These are phyloP conservation scores for Lagenidium giganteum DNA, from an alignment of 352 stramenopile genomes.

Conservation along the genomic window DNA sequence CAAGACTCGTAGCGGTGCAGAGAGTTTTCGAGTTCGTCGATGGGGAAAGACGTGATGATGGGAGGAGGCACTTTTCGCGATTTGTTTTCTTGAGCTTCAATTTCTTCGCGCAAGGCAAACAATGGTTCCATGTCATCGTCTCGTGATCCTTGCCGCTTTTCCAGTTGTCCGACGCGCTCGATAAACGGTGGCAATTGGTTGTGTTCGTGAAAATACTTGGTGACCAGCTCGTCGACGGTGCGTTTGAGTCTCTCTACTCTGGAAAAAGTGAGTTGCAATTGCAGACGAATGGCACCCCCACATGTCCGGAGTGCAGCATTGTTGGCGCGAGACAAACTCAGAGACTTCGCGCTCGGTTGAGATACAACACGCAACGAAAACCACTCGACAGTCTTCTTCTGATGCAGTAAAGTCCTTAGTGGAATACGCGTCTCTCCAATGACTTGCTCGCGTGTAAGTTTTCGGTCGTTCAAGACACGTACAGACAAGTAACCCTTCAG, in stretches of 20 bases:
- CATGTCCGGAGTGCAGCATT: slow-evolving; percentile 5
- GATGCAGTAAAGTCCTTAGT: slow-evolving; percentile 48
- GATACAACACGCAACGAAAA: slow-evolving; percentile 39
- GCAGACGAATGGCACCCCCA: slow-evolving; percentile 40
- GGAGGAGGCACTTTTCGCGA: too few species aligned
- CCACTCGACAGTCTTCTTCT: slow-evolving; percentile 59
- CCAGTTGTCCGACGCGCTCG: slow-evolving; percentile 18
- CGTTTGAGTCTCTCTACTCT: slow-evolving; percentile 54
- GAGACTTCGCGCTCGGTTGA: not conserved
- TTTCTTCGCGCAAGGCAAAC: slow-evolving; percentile 7
- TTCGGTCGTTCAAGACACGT: slow-evolving; percentile 65
- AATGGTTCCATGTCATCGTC: slow-evolving; percentile 14
- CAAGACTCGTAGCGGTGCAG: slow-evolving; percentile 15
- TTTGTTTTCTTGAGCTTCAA: slow-evolving; percentile 4
- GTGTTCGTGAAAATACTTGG: slow-evolving; percentile 44
- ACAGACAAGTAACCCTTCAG: slow-evolving; percentile 61
- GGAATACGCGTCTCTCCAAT: slow-evolving; percentile 67
- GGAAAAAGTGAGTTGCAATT: slow-evolving; percentile 62
- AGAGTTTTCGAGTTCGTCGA: slow-evolving; percentile 21
- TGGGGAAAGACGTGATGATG: too few species aligned
- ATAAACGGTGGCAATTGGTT: slow-evolving; percentile 58
- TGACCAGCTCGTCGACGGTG: slow-evolving; percentile 53
- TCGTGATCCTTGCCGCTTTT: slow-evolving; percentile 8
- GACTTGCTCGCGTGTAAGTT: slow-evolving; percentile 56
- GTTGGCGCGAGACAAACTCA: not conserved